phyloP scores from a whole-genome alignment of 345 rosid species.

The Bretschneidera sinensis region DNA sequence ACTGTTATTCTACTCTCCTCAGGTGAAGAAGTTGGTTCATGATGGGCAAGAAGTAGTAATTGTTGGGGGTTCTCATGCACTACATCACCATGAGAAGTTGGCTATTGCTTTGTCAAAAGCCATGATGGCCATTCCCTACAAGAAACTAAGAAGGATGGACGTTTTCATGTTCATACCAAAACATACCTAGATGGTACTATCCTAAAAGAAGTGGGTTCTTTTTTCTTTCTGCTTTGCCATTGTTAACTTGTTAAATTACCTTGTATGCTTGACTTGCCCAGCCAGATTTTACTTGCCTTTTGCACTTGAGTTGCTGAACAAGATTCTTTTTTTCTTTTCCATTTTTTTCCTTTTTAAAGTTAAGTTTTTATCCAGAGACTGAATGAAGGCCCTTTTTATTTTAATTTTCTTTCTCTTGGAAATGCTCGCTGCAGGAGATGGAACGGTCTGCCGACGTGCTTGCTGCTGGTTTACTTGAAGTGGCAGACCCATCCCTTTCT shows the following conservation, averaged over 20 bases:
- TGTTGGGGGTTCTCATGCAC: constrained; percentile 79
- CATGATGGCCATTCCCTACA: constrained; percentile 94
- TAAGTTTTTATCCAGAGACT: no score
- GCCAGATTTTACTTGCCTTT: no score
- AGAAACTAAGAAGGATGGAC: constrained; percentile 92
- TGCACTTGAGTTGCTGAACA: no score
- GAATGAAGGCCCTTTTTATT: no score
- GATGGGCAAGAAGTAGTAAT: constrained; percentile 91
- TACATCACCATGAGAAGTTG: constrained; percentile 93
- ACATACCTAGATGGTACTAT: constrained; percentile 93
- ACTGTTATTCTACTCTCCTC: constrained; percentile 15
- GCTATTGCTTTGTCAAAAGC: constrained; percentile 98
- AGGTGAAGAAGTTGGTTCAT: constrained; percentile 93
- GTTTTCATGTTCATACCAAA: constrained; percentile 93
- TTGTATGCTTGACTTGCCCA: no score
- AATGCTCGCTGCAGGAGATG: constrained; percentile 70
- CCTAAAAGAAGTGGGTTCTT: constrained; percentile 79
- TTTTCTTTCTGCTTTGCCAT: no score
- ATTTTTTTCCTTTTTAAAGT: no score
- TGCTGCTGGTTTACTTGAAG: constrained; percentile 95
- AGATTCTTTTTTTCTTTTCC: no score
- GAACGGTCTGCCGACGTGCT: constrained; percentile 94
- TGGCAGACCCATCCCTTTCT: constrained; percentile 93
- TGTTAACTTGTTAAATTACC: no score
- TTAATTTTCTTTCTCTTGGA: background rate